Evolutionary conservation across 78 protist species (phyloP), one percentile per base, ranked within the genome.

Genomic region (Acrasis kona): DNA sequence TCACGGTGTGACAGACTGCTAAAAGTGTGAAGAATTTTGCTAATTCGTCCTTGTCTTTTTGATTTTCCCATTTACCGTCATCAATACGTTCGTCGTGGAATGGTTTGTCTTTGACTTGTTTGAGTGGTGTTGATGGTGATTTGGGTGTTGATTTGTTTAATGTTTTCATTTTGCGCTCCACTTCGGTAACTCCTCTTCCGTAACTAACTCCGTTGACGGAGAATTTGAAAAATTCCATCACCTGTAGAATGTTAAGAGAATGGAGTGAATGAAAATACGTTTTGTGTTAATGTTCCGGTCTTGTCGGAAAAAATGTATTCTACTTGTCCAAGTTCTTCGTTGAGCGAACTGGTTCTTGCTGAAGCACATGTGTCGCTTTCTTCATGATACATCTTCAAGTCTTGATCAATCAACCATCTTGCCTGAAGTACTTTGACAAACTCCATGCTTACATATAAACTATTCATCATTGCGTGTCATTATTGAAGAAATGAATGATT

Each of bases 251-350:
- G n/a, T n/a, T n/a, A n/a, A n/a, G n/a, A n/a, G n/a, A n/a, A n/a
- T n/a, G n/a, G 37, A 66, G 84, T 87, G 76, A 80, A 36, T 69
- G 12, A 42, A 78, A 80, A 75, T 38, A 38, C 64, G 40, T 77
- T 77, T 58, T 67, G 32, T 5, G 81, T 77, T 42, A 77, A 30
- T 5, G 81, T 77, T 19, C 81, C 81, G 35, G 81, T 77, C 64
- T 77, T 90, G 74, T 90, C 95, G n/a, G 90, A 72, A 19, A 90
- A 77, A 5, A 90, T 12, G 68, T 86, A 83, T 50, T 87, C 85
- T 27, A 90, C 57, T 19, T 80, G 89, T 10, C 96, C 96, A 0
- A 92, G 50, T 65, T 92, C 96, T 64, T 92, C 96, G 34, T 75
- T 34, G 1, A 92, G 78, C 0, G 87, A 81, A 0, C 92, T 88